Base-by-base conservation (phyloP, 345 rosid genomes). In the Diplotaxis tenuifolia region DNA sequence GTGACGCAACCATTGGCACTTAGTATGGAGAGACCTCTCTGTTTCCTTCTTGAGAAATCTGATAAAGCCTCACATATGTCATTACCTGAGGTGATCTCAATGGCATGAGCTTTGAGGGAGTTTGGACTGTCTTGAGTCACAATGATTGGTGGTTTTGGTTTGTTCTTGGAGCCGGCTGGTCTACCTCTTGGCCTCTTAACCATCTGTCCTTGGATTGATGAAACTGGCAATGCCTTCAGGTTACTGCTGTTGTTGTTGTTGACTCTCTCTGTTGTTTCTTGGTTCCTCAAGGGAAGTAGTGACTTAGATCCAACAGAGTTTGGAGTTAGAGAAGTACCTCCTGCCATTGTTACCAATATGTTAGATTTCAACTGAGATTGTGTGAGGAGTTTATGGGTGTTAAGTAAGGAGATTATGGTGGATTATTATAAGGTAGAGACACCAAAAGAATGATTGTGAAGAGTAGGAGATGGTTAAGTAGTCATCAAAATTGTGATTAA, bases 111-210 rank as follows among this genome's bases (percentile, higher is more conserved):
- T n/a, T 92, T 80, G 59, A 95, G 88, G 0, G 99, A 91, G 70
- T 86, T 90, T 25, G 96, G 93, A 45, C 96, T 90, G 71, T 95
- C 99, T 23, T 87, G 81, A 9, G 99, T 87, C 64, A 90, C 82
- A 9, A 92, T 86, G 49, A 95, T 86, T 16, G 99, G 97, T n/a
- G 96, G 99, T 75, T 95, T 95, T 0, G 99, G 99, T 78, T 88
- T 95, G 83, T 88, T 95, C 71, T 89, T 95, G 7, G 99, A 91
- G 31, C 99, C 97, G 11, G 97, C 93, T 0, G 99, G 99, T 71
- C 99, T 82, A 14, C 99, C 99, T 22, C 97, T 85, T 15, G 94
- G 96, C 47, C 98, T 83, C 75, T 97, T 80, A 59, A 77, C 72
- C 31, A 83, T 79, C 62, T 83, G 87, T 21, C 87, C 85, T 18